phyloP scores from a whole-genome alignment of 2,329 filamentous ascomycete species.

The Epichloe baconii region DNA sequence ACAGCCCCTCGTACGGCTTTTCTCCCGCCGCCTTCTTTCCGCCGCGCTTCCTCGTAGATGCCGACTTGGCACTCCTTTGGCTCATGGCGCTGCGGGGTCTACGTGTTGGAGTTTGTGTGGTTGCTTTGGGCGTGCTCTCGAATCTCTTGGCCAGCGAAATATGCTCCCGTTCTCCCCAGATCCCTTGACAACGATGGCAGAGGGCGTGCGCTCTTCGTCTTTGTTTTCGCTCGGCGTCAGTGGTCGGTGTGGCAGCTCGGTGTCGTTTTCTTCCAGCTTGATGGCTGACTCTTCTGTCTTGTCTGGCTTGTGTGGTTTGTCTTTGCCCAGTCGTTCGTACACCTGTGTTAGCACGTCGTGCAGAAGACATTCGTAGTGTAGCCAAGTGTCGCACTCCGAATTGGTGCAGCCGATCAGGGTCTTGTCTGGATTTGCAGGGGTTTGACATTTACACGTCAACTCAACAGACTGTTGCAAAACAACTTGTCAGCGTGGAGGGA shows the following conservation, averaged over 20 bases:
- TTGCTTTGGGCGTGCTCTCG: conserved; percentile 15
- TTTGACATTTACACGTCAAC: conserved; percentile 43
- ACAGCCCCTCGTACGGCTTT: conserved; percentile 38
- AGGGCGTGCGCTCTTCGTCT: conserved; percentile 31
- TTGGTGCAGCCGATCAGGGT: conserved; percentile 45
- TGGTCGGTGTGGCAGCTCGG: conserved; percentile 22
- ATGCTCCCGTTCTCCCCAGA: conserved; percentile 28
- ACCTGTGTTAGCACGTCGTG: conserved; percentile 39
- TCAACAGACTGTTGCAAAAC: conserved; percentile 32
- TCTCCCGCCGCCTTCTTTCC: conserved; percentile 24
- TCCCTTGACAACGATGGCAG: conserved; percentile 40
- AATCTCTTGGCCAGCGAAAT: conserved; percentile 24
- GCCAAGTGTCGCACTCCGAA: conserved; percentile 43
- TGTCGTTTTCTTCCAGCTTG: conserved; percentile 19
- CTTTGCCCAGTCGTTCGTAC: conserved; percentile 35
- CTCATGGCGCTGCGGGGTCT: conserved; percentile 14
- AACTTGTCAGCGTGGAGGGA: not conserved
- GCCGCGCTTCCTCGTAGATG: conserved; percentile 21
- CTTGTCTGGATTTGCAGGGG: conserved; percentile 49
- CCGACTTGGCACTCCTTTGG: conserved; percentile 14
- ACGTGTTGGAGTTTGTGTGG: conserved; percentile 19
- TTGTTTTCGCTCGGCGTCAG: conserved; percentile 39
- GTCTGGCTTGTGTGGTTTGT: conserved; percentile 41
- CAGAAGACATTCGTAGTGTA: conserved; percentile 50
- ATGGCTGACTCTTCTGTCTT: conserved; percentile 23